Evolutionary conservation across 192 early-diverging fungal genomes (phyloP).

Genomic region (Dispira parvispora): DNA sequence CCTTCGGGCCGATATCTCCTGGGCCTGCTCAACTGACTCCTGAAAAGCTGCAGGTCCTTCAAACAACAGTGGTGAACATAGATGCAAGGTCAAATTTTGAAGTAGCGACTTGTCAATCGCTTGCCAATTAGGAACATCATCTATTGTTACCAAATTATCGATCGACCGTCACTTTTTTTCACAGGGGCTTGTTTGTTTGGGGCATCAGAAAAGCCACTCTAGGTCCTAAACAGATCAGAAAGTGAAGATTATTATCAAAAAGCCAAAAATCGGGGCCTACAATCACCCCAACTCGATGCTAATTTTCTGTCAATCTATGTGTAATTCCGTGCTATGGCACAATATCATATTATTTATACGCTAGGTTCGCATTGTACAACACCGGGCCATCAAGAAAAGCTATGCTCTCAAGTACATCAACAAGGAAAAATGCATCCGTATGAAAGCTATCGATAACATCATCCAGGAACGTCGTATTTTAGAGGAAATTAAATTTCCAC

Average conservation of each 20-base stretch:
- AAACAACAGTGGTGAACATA: too few species aligned
- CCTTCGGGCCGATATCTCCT: too few species aligned
- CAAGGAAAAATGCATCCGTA: conserved; percentile 67
- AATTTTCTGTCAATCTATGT: conserved; percentile 5
- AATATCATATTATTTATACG: not conserved
- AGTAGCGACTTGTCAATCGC: too few species aligned
- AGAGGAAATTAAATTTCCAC: conserved; percentile 42
- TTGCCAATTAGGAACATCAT: too few species aligned
- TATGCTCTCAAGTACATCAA: conserved; percentile 74
- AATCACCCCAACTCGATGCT: not conserved
- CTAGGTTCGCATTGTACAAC: conserved; percentile 69
- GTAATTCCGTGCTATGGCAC: not conserved
- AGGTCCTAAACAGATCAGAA: too few species aligned
- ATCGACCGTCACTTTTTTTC: too few species aligned
- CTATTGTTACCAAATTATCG: too few species aligned
- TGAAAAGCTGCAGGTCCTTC: too few species aligned
- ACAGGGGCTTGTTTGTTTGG: too few species aligned
- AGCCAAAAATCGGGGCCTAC: not conserved
- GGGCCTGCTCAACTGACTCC: too few species aligned
- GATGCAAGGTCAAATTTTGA: too few species aligned
- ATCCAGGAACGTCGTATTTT: conserved; percentile 59
- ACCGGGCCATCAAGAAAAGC: conserved; percentile 46
- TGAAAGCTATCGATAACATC: conserved; percentile 72
- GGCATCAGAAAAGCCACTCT: too few species aligned
- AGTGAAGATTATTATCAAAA: not conserved